Base-by-base conservation (phyloP, 495 filamentous ascomycete genomes). In the Margaritispora aquatica region DNA sequence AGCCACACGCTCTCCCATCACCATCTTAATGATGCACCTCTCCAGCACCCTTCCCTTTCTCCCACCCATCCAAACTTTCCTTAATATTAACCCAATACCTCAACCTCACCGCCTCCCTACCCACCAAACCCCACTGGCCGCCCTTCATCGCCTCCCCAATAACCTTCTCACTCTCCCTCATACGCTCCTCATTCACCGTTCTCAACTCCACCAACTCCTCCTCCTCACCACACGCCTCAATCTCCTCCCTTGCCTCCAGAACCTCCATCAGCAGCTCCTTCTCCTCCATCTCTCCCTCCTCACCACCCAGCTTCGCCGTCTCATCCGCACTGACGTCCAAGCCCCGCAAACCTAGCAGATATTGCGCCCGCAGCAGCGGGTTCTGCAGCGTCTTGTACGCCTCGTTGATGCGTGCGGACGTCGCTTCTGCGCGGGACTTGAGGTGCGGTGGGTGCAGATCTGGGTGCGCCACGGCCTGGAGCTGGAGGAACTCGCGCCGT, bases 41-140 rank as follows among this genome's bases (percentile, higher is more conserved):
- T 26, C 84, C 76, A 62, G 88, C 80, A 51, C 79, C 75, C 69
- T 84, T 87, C 20, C 89, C 91, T 71, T 78, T 84, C 80, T 90
- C 92, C 94, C 93, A 96, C 64, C 81, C 80, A 69, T 84, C 74
- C 66, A 97, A 70, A 23, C 85, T 88, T 75, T 96, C 87, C 51
- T 81, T 80, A 51, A 98, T 83, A 79, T 91, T 94, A 66, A 85
- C 77, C 94, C 94, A 97, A 77, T 96, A 98, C 72, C 90, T 77
- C 79, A 97, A 74, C 71, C 80, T 74, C 7, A 95, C 84, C 46
- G 83, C 83, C 79, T 93, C 90, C 58, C 55, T 67, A 74, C 77
- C 83, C 29, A 90, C 94, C 19, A 27, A 70, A 64, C 83, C 78
- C 50, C 88, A 64, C 74, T 95, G 85, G 38, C 85, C 88, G 7